Evolutionary conservation across 1,139 yeast genomes (phyloP), one percentile per base, ranked within the genome.

Genomic region (Kluyveromyces marxianus): DNA sequence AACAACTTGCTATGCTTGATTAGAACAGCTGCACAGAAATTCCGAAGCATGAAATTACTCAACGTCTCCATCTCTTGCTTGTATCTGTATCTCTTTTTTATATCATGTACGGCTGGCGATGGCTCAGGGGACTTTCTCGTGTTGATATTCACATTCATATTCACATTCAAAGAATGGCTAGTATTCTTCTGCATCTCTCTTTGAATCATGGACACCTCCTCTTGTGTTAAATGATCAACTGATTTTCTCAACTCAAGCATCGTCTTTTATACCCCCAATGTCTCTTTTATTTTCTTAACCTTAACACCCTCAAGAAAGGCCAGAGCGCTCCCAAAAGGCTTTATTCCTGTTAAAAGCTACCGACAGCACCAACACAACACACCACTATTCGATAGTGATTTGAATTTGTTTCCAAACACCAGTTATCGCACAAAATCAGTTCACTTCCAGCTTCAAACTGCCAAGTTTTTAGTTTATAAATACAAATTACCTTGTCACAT

Each of bases 11-110:
- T 31, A 42, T 50, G 53, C 26, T 50, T 50, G 32, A 43, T 35
- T 31, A 46, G 29, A 8, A 52, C 36, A 3, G 53, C 51, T 26
- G 48, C 50, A 7, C 47, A 36, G 32, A 55, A 51, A 27, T 51
- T 48, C 21, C 45, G 37, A 5, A 55, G 40, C 49, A 56, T 45
- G 44, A 56, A 53, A 25, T 42, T 46, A 32, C 48, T 54, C 42
- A 56, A 44, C 3, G 34, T 31, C 8, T 35, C 35, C 44, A 44
- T 31, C 35, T 44, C 43, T 8, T 10, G 25, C 27, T 37, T 32
- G 33, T 37, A 37, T 21, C 37, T 30, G 37, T 42, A 37, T 27
- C 37, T 30, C 24, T 37, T 42, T 32, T 42, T 42, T 10, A 36
- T n/a, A 25, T 26, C 14, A 25, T 33, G n/a, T 4, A 34, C 38